Percentiles rank a stretch among this genome's conserved stretches.
Evolutionary conservation across 257 asterid genomes (phyloP).

Genomic region (Nicotiana otophora): DNA sequence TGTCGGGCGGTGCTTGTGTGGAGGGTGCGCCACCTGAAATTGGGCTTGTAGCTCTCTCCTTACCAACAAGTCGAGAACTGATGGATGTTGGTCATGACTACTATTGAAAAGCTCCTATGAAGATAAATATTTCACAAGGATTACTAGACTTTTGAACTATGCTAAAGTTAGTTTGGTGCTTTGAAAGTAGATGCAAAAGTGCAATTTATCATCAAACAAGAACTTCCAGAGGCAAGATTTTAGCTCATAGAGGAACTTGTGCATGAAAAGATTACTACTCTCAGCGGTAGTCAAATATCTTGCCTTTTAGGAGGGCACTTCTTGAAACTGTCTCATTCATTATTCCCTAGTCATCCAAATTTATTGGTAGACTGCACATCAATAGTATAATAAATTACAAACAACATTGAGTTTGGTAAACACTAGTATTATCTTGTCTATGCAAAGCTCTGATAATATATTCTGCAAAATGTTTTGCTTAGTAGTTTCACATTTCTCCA

Average conservation of each 20-base stretch:
- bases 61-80: too few relatives aligned
- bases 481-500: conserved; percentile 61
- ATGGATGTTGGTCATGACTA: too few relatives aligned
- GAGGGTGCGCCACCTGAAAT: too few relatives aligned
- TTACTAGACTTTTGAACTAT: too few relatives aligned
- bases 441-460: not conserved
- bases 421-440: not conserved
- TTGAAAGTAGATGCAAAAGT: not conserved
- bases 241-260: not conserved
- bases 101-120: too few relatives aligned
- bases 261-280: not conserved
- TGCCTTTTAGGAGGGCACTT: not conserved
- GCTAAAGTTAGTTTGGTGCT: not conserved
- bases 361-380: conserved; percentile 15
- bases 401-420: not conserved
- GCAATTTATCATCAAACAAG: not conserved
- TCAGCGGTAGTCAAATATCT: not conserved
- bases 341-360: conserved; percentile 15
- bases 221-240: not conserved
- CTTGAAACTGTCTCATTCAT: not conserved
- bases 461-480: not conserved
- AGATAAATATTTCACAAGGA: too few relatives aligned
- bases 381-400: not conserved
- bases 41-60: too few relatives aligned
- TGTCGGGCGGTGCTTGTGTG: too few relatives aligned